These are phyloP conservation scores for Tripterygium wilfordii DNA, from an alignment of 177 flowering plant species.

Conservation along the genomic window DNA sequence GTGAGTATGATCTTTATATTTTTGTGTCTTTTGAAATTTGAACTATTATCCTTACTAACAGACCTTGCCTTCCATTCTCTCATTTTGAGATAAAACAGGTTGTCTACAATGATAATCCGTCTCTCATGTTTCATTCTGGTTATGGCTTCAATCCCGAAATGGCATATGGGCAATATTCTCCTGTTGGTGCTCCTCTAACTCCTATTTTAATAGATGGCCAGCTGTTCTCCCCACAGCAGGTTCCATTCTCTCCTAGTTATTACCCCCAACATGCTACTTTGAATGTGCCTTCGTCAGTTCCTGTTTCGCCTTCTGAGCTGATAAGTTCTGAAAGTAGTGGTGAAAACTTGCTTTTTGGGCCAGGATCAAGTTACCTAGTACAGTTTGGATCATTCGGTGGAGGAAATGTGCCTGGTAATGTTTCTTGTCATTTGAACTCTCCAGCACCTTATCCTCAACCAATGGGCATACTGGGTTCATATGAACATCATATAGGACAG, in stretches of 20 bases:
- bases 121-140: slow-evolving; percentile 23
- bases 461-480: slow-evolving; percentile 28
- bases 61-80: not conserved
- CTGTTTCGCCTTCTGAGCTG: slow-evolving; percentile 20
- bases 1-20: slow-evolving; percentile 11
- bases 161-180: slow-evolving; percentile 27
- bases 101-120: slow-evolving; percentile 27
- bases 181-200: slow-evolving; percentile 22
- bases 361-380: slow-evolving; percentile 21
- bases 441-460: slow-evolving; percentile 20
- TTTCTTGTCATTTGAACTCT: slow-evolving; percentile 12
- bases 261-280: slow-evolving; percentile 17
- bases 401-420: slow-evolving; percentile 12
- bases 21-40: not conserved
- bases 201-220: slow-evolving; percentile 29
- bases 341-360: slow-evolving; percentile 20
- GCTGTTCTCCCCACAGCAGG: slow-evolving; percentile 23
- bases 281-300: slow-evolving; percentile 17
- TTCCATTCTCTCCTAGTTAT: slow-evolving; percentile 24
- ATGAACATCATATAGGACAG: slow-evolving; percentile 24
- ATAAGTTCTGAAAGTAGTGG: slow-evolving; percentile 18
- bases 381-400: slow-evolving; percentile 21
- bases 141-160: slow-evolving; percentile 25
- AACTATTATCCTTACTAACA: not conserved
- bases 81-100: slow-evolving; percentile 11